phyloP scores from a whole-genome alignment of 352 stramenopile genomes.

The Globisporangium cystogenes region DNA sequence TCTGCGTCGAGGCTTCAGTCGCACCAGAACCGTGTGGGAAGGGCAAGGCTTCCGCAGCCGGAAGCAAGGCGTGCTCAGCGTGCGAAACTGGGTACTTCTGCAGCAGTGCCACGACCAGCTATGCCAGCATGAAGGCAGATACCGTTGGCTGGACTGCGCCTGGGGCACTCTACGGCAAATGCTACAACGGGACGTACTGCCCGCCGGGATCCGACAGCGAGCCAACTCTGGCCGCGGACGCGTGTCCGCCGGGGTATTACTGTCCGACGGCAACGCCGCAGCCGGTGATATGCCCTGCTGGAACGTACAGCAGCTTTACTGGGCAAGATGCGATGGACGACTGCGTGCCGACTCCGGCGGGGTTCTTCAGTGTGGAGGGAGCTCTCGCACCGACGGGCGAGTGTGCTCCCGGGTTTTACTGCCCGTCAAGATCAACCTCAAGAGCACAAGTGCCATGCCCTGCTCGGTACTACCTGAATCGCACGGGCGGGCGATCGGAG shows the following conservation, averaged over 20 bases:
- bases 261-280: conserved; percentile 64
- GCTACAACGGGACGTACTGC: conserved; percentile 89
- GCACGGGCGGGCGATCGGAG: conserved; percentile 46
- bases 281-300: conserved; percentile 73
- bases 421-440: conserved; percentile 59
- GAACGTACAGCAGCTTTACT: conserved; percentile 81
- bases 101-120: conserved; percentile 59
- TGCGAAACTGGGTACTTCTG: conserved; percentile 82
- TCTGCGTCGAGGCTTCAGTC: conserved; percentile 60
- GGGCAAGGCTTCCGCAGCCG: conserved; percentile 49
- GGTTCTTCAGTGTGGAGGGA: conserved; percentile 63
- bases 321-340: conserved; percentile 69
- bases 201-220: conserved; percentile 56
- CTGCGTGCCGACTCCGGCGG: conserved; percentile 66
- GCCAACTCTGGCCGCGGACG: conserved; percentile 58
- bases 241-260: conserved; percentile 78
- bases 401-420: conserved; percentile 84
- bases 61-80: conserved; percentile 43
- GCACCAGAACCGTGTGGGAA: conserved; percentile 63
- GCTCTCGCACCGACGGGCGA: conserved; percentile 46
- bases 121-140: conserved; percentile 52
- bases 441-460: conserved; percentile 74
- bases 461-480: conserved; percentile 69
- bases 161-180: conserved; percentile 60
- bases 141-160: conserved; percentile 49